Conservation (phyloP, 2,329 filamentous ascomycete genomes). For the Penicillium sp. region DNA sequence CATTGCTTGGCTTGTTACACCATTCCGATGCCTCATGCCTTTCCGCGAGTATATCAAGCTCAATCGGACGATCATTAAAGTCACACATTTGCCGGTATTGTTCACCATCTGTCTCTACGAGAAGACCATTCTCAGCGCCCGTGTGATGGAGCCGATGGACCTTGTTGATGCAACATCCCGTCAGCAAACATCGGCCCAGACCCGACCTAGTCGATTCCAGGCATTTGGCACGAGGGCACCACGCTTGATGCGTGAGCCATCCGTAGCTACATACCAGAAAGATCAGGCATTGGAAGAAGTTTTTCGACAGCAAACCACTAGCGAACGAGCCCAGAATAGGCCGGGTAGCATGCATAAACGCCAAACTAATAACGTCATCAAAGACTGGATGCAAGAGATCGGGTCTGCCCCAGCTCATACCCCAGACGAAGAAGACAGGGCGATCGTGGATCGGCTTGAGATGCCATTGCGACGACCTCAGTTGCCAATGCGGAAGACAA, state of each 20-base stretch:
- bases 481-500: constrained; percentile 46
- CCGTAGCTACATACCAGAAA: constrained; percentile 83
- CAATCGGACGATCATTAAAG: constrained; percentile 88
- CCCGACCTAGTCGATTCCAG: constrained; percentile 57
- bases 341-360: constrained; percentile 61
- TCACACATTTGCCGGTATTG: constrained; percentile 83
- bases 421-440: constrained; percentile 61
- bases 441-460: constrained; percentile 60
- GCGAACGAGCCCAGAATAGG: constrained; percentile 61
- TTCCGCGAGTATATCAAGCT: constrained; percentile 79
- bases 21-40: constrained; percentile 75
- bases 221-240: constrained; percentile 70
- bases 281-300: constrained; percentile 89
- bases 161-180: constrained; percentile 71
- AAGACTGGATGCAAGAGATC: constrained; percentile 82
- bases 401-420: constrained; percentile 56
- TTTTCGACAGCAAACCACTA: constrained; percentile 70
- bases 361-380: constrained; percentile 77
- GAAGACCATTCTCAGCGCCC: constrained; percentile 70
- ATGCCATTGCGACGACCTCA: constrained; percentile 51
- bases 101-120: constrained; percentile 89
- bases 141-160: constrained; percentile 80
- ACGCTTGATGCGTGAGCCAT: constrained; percentile 73
- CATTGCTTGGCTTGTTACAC: constrained; percentile 84
- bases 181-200: constrained; percentile 44